Conservation (phyloP, 1,284 basidiomycete genomes). For the Xanthoconium separans region DNA sequence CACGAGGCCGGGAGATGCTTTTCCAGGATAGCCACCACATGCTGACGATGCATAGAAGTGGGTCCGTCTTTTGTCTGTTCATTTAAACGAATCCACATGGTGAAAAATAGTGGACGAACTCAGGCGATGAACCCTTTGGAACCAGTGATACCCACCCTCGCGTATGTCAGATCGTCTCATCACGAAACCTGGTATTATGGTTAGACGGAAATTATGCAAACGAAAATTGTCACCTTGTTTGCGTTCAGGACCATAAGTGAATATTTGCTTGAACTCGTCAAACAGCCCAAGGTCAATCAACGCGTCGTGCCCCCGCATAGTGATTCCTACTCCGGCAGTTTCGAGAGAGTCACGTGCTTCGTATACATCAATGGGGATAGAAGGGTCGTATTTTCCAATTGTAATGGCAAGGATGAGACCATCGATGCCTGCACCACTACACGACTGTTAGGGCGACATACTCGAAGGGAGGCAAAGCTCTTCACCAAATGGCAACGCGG, state of each 20-base stretch:
- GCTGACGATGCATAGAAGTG: constrained; percentile 21
- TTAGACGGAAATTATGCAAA: background rate
- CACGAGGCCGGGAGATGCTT: constrained; percentile 22
- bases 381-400: constrained; percentile 23
- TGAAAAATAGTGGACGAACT: background rate
- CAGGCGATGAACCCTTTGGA: background rate
- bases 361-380: constrained; percentile 23
- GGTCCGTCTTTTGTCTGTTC: constrained; percentile 8
- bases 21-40: constrained; percentile 22
- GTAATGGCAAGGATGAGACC: constrained; percentile 24
- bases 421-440: constrained; percentile 23
- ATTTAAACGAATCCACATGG: background rate
- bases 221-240: background rate
- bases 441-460: background rate
- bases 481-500: constrained; percentile 22
- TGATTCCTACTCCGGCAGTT: constrained; percentile 17
- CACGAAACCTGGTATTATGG: background rate
- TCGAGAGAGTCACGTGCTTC: constrained; percentile 19
- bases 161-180: constrained; percentile 13
- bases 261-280: constrained; percentile 1
- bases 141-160: constrained; percentile 19
- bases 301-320: constrained; percentile 9
- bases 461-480: too few species aligned
- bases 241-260: background rate
- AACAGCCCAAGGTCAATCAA: constrained; percentile 18